Evolutionary conservation across 2,329 filamentous ascomycete species (phyloP).

Genomic region (Didymella lethalis): DNA sequence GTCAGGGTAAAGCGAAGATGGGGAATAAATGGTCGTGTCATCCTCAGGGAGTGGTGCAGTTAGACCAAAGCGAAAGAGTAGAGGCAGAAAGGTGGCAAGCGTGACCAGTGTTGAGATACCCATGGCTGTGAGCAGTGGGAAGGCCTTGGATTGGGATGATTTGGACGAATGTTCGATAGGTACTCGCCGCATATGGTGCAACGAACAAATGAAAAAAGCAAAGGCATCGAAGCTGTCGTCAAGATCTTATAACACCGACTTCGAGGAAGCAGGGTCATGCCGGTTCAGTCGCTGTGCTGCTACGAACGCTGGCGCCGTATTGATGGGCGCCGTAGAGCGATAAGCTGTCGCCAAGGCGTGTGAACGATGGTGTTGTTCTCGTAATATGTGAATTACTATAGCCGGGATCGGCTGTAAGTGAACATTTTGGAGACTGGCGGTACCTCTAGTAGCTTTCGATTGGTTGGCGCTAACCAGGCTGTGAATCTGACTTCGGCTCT

Average conservation of each 20-base stretch:
- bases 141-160: background rate
- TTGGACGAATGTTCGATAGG: background rate
- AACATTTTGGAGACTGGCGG: background rate
- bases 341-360: constrained; percentile 5
- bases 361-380: background rate
- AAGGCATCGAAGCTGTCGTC: background rate
- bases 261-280: constrained; percentile 9
- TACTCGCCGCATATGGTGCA: background rate
- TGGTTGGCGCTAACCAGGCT: background rate
- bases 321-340: constrained; percentile 2
- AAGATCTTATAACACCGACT: background rate
- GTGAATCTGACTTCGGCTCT: background rate
- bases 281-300: constrained; percentile 5
- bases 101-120: constrained; percentile 22
- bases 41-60: constrained; percentile 4
- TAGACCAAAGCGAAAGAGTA: constrained; percentile 16
- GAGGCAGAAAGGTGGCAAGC: constrained; percentile 25
- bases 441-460: background rate
- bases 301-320: background rate
- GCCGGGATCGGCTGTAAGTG: background rate
- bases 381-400: constrained; percentile 7
- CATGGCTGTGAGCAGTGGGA: constrained; percentile 21
- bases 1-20: constrained; percentile 29
- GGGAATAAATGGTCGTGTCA: background rate
- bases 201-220: too few species aligned